Percentiles rank a stretch among this genome's conserved stretches.
These are phyloP conservation scores for Blastomyces silverae DNA, from an alignment of 2,329 filamentous ascomycete species.

Conservation along the genomic window DNA sequence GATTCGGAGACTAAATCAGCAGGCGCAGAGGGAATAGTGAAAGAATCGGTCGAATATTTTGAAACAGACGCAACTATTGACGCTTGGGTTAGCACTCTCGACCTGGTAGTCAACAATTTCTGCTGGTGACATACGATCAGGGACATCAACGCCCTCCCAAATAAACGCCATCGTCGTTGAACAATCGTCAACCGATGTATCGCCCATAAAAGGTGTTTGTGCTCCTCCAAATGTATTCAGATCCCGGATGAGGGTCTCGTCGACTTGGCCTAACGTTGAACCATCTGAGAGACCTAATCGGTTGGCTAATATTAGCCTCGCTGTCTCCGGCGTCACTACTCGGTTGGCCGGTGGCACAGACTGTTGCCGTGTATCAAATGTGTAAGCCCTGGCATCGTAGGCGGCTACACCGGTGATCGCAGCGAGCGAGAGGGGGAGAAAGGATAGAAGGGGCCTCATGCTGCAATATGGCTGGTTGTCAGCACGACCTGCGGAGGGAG, in stretches of 20 bases:
- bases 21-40: conserved; percentile 5
- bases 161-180: conserved; percentile 33
- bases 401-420: conserved; percentile 16
- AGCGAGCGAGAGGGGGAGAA: conserved; percentile 17
- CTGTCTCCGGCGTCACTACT: conserved; percentile 25
- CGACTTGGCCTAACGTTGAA: conserved; percentile 36
- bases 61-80: conserved; percentile 5
- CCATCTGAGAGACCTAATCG: conserved; percentile 46
- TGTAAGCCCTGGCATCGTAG: conserved; percentile 32
- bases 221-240: conserved; percentile 56
- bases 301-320: conserved; percentile 40
- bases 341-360: conserved; percentile 12
- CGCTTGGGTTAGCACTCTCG: background rate
- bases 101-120: background rate
- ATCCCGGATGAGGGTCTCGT: conserved; percentile 49
- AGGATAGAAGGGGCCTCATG: conserved; percentile 20
- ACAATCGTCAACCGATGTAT: conserved; percentile 20
- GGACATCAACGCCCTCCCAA: conserved; percentile 53
- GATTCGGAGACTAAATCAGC: conserved; percentile 2
- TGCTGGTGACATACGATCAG: conserved; percentile 46
- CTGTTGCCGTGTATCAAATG: conserved; percentile 24
- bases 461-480: conserved; percentile 14
- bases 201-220: conserved; percentile 48
- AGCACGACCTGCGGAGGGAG: conserved; percentile 2
- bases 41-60: conserved; percentile 11